Percentiles rank a stretch among this genome's conserved stretches.
These are phyloP conservation scores for Rhodotorula graminis DNA, from an alignment of 768 basidiomycete genomes.

Conservation along the genomic window DNA sequence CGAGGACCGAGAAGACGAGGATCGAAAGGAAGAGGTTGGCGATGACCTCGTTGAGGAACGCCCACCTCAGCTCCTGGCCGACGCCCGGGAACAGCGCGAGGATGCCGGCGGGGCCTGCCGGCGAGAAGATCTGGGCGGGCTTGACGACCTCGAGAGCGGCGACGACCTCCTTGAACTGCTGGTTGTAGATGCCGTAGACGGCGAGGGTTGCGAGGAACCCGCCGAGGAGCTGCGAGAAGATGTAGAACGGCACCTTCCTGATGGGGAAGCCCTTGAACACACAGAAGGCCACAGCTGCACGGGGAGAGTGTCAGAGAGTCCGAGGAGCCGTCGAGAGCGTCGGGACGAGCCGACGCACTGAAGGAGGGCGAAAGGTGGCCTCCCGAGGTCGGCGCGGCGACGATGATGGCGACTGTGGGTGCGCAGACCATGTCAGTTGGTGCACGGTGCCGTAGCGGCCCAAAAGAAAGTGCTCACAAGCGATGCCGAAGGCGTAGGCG, in stretches of 20 bases:
- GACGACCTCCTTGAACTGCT: constrained; percentile 48
- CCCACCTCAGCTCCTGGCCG: constrained; percentile 9
- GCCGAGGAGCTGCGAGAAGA: constrained; percentile 62
- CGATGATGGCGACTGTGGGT: constrained; percentile 52
- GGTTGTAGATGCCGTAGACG: constrained; percentile 62
- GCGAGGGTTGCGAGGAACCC: constrained; percentile 61
- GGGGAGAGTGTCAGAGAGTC: background rate
- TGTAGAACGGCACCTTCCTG: constrained; percentile 75
- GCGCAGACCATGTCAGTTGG: background rate
- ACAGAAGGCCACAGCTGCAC: constrained; percentile 57
- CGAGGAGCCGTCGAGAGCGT: background rate
- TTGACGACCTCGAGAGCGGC: background rate
- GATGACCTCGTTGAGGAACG: constrained; percentile 37
- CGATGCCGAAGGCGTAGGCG: constrained; percentile 59
- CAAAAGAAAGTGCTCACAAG: constrained; percentile 35
- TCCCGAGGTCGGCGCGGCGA: constrained; percentile 55
- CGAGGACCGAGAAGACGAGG: constrained; percentile 40
- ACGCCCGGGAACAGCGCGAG: constrained; percentile 24
- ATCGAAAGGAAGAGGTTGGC: constrained; percentile 38
- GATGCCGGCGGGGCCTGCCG: constrained; percentile 29
- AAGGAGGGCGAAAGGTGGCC: constrained; percentile 65
- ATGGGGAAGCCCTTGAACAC: constrained; percentile 70
- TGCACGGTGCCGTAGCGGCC: background rate
- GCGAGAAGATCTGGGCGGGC: background rate
- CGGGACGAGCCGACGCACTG: constrained; percentile 43